Evolutionary conservation across 768 basidiomycete species (phyloP).

Genomic region (Boletus rex-veris): DNA sequence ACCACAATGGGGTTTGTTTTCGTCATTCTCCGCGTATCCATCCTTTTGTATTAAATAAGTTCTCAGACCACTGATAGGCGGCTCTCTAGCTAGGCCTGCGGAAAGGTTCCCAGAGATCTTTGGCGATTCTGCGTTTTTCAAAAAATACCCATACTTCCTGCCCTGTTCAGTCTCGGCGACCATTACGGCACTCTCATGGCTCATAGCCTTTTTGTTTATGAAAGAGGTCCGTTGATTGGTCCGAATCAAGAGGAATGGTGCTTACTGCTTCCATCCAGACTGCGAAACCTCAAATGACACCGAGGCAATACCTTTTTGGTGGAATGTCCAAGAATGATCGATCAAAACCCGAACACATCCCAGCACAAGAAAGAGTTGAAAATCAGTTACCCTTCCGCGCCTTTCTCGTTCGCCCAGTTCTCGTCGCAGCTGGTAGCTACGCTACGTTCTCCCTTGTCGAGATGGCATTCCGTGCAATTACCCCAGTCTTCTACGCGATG

Average conservation of each 20-base stretch:
- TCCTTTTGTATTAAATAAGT: constrained; percentile 1
- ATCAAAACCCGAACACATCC: not conserved
- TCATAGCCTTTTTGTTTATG: constrained; percentile 48
- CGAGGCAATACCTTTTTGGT: constrained; percentile 17
- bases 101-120: constrained; percentile 65
- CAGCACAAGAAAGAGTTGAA: not conserved
- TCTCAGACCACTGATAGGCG: constrained; percentile 66
- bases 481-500: constrained; percentile 33
- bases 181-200: constrained; percentile 48
- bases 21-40: not conserved
- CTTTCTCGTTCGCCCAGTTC: constrained; percentile 49
- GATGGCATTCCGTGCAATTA: constrained; percentile 52
- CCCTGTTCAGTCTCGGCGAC: constrained; percentile 63
- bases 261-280: constrained; percentile 14
- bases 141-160: constrained; percentile 68
- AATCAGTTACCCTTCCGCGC: constrained; percentile 43
- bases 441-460: constrained; percentile 58
- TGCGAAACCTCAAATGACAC: constrained; percentile 10
- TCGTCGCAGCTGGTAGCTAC: constrained; percentile 60
- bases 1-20: constrained; percentile 40
- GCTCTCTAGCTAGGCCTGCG: constrained; percentile 56
- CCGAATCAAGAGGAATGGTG: not conserved
- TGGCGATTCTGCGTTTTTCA: constrained; percentile 53
- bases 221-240: constrained; percentile 42
- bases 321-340: not conserved